phyloP scores from a whole-genome alignment of 2,329 filamentous ascomycete species.

The Plectosphaerella cucumerina region DNA sequence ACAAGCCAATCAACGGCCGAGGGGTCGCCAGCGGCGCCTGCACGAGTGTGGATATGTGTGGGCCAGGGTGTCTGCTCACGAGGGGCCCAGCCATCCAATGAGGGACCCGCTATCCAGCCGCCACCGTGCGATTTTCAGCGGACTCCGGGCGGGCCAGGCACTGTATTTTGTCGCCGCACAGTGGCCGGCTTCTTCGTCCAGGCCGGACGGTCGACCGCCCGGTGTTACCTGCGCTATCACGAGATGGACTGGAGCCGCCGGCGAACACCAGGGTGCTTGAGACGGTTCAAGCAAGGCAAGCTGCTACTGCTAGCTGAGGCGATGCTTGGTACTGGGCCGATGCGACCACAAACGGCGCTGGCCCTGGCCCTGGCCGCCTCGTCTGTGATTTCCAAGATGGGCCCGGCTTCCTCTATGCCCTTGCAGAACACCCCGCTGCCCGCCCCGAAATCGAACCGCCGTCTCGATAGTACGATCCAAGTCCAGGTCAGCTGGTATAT shows the following conservation, averaged over 20 bases:
- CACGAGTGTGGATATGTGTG: constrained; percentile 14
- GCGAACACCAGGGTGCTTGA: too few relatives aligned
- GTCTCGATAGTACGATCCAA: not conserved
- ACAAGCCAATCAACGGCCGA: constrained; percentile 18
- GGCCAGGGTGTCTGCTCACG: constrained; percentile 12
- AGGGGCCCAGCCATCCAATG: constrained; percentile 13
- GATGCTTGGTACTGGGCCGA: too few relatives aligned
- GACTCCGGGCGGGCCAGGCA: constrained; percentile 1
- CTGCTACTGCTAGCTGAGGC: too few relatives aligned
- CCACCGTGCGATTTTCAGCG: constrained; percentile 7
- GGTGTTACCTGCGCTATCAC: too few relatives aligned
- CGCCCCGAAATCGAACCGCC: not conserved
- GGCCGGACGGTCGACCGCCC: too few relatives aligned
- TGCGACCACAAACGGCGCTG: too few relatives aligned
- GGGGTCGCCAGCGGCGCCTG: constrained; percentile 12
- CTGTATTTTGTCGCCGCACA: constrained; percentile 10
- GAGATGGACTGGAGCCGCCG: too few relatives aligned
- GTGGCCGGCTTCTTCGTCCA: not conserved
- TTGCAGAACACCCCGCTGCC: too few relatives aligned
- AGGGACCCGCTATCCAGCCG: constrained; percentile 5
- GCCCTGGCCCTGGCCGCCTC: too few relatives aligned
- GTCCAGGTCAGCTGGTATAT: not conserved
- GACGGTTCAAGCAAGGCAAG: too few relatives aligned
- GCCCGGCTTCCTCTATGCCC: too few relatives aligned
- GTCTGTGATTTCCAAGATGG: too few relatives aligned